phyloP scores from a whole-genome alignment of 2,329 filamentous ascomycete species.

The Cryphonectria parasitica region DNA sequence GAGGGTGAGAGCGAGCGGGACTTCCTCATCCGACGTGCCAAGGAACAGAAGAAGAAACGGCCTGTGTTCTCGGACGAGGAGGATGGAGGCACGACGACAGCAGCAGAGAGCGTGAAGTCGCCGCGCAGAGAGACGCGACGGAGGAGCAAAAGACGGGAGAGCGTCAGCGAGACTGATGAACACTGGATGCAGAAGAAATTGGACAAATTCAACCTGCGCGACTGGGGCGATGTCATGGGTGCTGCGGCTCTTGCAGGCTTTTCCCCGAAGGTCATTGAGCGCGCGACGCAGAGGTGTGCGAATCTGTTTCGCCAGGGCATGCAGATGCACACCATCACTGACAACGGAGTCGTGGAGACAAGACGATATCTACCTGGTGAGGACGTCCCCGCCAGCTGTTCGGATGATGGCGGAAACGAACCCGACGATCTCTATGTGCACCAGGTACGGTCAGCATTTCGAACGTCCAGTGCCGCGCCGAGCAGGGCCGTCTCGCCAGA shows the following conservation, averaged over 20 bases:
- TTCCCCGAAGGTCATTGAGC: slow-evolving; percentile 64
- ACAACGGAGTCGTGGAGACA: slow-evolving; percentile 36
- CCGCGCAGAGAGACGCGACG: slow-evolving; percentile 32
- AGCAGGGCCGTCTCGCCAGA: slow-evolving; percentile 3
- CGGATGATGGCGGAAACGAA: slow-evolving; percentile 7
- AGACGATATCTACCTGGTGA: slow-evolving; percentile 38
- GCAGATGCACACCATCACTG: slow-evolving; percentile 58
- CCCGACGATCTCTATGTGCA: neutral
- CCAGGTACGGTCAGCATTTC: slow-evolving; percentile 24
- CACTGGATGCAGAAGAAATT: slow-evolving; percentile 28
- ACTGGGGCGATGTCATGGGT: slow-evolving; percentile 87
- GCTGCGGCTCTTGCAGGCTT: slow-evolving; percentile 78
- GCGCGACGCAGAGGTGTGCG: slow-evolving; percentile 74
- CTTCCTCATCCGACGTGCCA: slow-evolving; percentile 41
- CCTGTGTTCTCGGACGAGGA: slow-evolving; percentile 42
- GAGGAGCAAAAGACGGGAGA: slow-evolving; percentile 30
- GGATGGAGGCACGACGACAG: slow-evolving; percentile 33
- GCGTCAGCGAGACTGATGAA: slow-evolving; percentile 32
- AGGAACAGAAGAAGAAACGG: slow-evolving; percentile 41
- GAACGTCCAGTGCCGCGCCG: slow-evolving; percentile 27
- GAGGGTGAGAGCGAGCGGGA: slow-evolving; percentile 41
- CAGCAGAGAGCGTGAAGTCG: slow-evolving; percentile 30
- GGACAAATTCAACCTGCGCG: slow-evolving; percentile 54
- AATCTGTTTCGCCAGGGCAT: slow-evolving; percentile 76
- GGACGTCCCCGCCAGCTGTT: slow-evolving; percentile 24